These are phyloP conservation scores for Isabelozyma heimii DNA, from an alignment of 805 yeast genomes.

Conservation along the genomic window DNA sequence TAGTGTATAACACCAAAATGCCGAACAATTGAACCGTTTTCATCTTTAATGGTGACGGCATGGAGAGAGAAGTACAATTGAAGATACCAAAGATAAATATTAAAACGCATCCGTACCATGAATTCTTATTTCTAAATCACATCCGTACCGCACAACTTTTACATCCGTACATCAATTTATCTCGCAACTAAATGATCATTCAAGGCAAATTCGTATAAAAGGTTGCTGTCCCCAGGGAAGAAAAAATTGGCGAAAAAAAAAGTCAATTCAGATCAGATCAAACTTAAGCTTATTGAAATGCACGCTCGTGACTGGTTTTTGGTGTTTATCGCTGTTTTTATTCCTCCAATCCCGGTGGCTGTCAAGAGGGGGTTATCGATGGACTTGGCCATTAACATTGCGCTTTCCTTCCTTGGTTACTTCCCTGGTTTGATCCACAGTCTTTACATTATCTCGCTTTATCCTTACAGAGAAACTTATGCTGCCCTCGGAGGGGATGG, in stretches of 20 bases:
- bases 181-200: too few relatives aligned
- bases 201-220: not conserved
- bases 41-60: not conserved
- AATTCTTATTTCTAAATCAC: too few relatives aligned
- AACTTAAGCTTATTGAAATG: slow-evolving; percentile 15
- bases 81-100: not conserved
- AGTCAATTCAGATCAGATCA: not conserved
- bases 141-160: too few relatives aligned
- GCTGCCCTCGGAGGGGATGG: slow-evolving; percentile 29
- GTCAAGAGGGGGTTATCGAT: slow-evolving; percentile 71
- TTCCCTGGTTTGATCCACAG: slow-evolving; percentile 77
- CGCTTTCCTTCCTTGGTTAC: slow-evolving; percentile 67
- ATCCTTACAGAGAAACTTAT: slow-evolving; percentile 47
- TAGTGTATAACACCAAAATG: not conserved
- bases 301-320: slow-evolving; percentile 59
- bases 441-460: slow-evolving; percentile 73
- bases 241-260: too few relatives aligned
- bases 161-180: too few relatives aligned
- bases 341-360: slow-evolving; percentile 80
- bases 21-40: not conserved
- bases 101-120: not conserved
- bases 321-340: slow-evolving; percentile 63
- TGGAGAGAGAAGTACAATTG: not conserved
- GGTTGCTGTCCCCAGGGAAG: not conserved
- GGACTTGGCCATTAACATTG: slow-evolving; percentile 67